These are phyloP conservation scores for Tuber aestivum DNA, from an alignment of 495 filamentous ascomycete genomes.

Conservation along the genomic window DNA sequence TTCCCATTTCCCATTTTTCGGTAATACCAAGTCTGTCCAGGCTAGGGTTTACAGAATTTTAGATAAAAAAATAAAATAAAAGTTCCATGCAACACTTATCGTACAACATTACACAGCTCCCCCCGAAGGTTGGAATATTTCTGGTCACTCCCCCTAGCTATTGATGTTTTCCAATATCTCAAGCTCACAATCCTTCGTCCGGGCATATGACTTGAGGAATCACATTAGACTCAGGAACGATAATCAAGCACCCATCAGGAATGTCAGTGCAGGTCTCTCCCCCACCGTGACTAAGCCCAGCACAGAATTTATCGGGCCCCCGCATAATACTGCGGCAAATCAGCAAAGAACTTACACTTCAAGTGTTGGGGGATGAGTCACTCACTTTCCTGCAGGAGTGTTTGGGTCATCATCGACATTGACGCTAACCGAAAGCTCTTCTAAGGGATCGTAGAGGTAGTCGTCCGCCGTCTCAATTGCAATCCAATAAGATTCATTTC, in stretches of 20 bases:
- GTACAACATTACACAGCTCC: background rate
- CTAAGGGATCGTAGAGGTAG: background rate
- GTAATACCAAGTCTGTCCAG: background rate
- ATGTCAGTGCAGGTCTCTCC: background rate
- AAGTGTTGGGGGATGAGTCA: background rate
- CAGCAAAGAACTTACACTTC: background rate
- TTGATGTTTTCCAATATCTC: background rate
- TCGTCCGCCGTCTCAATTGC: background rate
- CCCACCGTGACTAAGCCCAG: constrained; percentile 3
- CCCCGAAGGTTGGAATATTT: background rate
- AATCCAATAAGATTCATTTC: background rate
- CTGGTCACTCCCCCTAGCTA: background rate
- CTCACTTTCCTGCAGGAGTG: background rate
- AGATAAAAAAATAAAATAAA: too few species aligned
- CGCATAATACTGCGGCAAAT: background rate
- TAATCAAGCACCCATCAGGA: background rate
- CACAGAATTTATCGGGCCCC: background rate
- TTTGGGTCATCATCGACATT: background rate
- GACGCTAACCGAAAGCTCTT: background rate
- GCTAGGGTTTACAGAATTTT: background rate
- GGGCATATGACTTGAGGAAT: background rate
- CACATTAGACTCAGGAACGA: background rate
- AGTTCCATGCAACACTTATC: background rate
- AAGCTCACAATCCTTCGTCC: background rate
- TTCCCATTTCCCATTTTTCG: background rate